A percentile compares a stretch with the other conserved stretches of the same genome.
phyloP scores from a whole-genome alignment of 805 yeast genomes.

The Candida chilensis region DNA sequence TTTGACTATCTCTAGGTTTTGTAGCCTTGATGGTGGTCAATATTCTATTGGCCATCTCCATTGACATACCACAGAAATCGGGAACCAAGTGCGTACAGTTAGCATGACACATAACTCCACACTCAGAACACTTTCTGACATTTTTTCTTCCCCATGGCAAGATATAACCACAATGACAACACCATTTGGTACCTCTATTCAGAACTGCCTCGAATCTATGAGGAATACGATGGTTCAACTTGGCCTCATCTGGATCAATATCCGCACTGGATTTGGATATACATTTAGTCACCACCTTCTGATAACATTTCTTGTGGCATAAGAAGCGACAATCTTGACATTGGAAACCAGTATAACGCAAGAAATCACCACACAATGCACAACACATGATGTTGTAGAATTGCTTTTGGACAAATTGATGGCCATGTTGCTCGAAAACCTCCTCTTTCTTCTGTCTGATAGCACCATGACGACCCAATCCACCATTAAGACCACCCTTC shows the following conservation, averaged over 20 bases:
- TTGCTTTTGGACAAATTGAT: conserved; percentile 91
- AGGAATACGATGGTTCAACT: conserved; percentile 92
- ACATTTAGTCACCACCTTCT: conserved; percentile 76
- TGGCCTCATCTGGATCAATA: conserved; percentile 61
- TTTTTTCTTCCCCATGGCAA: conserved; percentile 93
- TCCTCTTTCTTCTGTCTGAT: conserved; percentile 88
- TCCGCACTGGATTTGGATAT: conserved; percentile 70
- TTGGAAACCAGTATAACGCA: conserved; percentile 79
- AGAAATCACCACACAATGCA: conserved; percentile 93
- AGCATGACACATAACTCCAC: conserved; percentile 93
- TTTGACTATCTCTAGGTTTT: conserved; percentile 16
- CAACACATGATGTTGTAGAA: conserved; percentile 96
- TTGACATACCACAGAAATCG: conserved; percentile 97
- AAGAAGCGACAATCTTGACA: conserved; percentile 78
- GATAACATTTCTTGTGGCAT: conserved; percentile 76
- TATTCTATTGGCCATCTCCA: conserved; percentile 92
- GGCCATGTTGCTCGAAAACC: conserved; percentile 93
- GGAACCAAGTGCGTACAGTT: conserved; percentile 93
- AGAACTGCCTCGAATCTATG: conserved; percentile 91
- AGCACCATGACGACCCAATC: conserved; percentile 94
- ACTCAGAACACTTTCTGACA: conserved; percentile 85
- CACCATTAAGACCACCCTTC: conserved; percentile 40
- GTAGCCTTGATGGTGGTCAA: conserved; percentile 77
- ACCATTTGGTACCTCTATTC: conserved; percentile 97
- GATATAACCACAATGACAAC: conserved; percentile 97